A percentile compares a stretch with the other conserved stretches of the same genome.
Conservation (phyloP, 345 rosid species). For the Eucalyptus pauciflora region DNA sequence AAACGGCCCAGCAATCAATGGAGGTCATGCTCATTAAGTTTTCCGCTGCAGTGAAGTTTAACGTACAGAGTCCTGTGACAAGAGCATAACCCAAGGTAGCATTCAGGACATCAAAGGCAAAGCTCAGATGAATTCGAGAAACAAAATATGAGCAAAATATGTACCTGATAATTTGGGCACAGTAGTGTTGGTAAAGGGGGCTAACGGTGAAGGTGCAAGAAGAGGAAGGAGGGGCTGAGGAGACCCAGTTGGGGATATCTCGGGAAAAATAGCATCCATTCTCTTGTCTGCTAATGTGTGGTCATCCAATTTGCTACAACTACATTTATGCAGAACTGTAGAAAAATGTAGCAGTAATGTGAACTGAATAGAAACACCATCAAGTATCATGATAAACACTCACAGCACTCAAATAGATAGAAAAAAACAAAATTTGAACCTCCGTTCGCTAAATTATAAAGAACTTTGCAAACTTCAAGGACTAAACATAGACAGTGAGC, state of each 20-base stretch:
- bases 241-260: constrained; percentile 53
- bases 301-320: constrained; percentile 8
- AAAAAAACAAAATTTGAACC: background rate
- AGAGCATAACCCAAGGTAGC: background rate
- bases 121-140: background rate
- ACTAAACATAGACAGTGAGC: background rate
- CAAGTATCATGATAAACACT: background rate
- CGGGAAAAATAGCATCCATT: constrained; percentile 36
- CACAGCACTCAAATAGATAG: background rate
- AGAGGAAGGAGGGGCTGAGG: constrained; percentile 91
- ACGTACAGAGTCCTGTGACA: constrained; percentile 50
- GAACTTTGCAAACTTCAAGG: background rate
- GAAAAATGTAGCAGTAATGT: background rate
- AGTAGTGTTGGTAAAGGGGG: constrained; percentile 61
- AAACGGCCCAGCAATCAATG: constrained; percentile 60
- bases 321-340: constrained; percentile 41
- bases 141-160: background rate
- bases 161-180: constrained; percentile 82
- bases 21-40: constrained; percentile 71
- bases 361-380: background rate
- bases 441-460: background rate
- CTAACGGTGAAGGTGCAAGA: constrained; percentile 85
- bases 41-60: constrained; percentile 66
- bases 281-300: background rate
- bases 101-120: background rate